Conservation (phyloP, 345 rosid species). For the Hibiscus trionum region DNA sequence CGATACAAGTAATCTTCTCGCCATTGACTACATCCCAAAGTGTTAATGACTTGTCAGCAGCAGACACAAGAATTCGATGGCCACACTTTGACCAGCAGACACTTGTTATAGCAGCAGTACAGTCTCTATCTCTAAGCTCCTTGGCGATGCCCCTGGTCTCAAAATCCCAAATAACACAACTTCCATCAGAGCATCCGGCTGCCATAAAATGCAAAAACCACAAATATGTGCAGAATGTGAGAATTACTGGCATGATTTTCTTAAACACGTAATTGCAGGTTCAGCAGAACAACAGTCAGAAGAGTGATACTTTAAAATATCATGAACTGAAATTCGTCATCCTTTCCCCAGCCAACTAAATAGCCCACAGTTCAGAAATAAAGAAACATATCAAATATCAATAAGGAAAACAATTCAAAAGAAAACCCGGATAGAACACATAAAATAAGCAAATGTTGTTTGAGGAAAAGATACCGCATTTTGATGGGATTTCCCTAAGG, state of each 20-base stretch:
- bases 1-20: slow-evolving; percentile 49
- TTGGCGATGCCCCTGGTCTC: slow-evolving; percentile 91
- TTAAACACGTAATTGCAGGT: not conserved
- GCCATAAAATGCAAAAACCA: slow-evolving; percentile 15
- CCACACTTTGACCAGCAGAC: slow-evolving; percentile 94
- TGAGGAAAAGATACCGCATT: not conserved
- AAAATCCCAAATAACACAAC: slow-evolving; percentile 92
- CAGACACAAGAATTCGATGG: slow-evolving; percentile 80
- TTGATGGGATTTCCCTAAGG: not conserved
- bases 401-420: not conserved
- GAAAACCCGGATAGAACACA: not conserved
- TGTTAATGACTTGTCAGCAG: slow-evolving; percentile 88
- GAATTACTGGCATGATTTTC: not conserved
- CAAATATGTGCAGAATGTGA: not conserved
- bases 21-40: slow-evolving; percentile 89
- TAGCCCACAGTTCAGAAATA: not conserved
- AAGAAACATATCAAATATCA: not conserved
- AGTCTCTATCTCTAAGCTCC: slow-evolving; percentile 75
- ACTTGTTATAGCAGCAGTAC: slow-evolving; percentile 76
- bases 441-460: no score
- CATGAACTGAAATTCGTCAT: not conserved
- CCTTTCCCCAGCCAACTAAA: not conserved
- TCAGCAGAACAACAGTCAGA: not conserved
- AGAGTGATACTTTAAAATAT: not conserved
- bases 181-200: slow-evolving; percentile 98